A percentile compares a stretch with the other conserved stretches of the same genome.
These are phyloP conservation scores for Dunaliella primolecta DNA, from an alignment of 139 green algal species.

Conservation along the genomic window DNA sequence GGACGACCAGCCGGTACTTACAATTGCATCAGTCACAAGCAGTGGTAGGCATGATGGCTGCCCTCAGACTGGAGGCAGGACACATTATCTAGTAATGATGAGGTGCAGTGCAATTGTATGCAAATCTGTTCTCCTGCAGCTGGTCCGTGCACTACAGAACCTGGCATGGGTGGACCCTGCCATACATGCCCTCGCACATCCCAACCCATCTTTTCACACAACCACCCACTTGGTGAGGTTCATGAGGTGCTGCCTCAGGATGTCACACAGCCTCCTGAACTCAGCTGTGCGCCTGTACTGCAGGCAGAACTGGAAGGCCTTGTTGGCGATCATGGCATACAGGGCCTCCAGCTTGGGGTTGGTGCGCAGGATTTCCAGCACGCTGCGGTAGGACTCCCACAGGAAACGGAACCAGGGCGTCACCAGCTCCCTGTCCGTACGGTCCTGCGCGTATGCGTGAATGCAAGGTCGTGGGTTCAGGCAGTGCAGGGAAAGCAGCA, in stretches of 20 bases:
- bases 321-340: constrained; percentile 85
- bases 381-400: constrained; percentile 96
- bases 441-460: constrained; percentile 58
- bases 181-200: no score
- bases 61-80: no score
- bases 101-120: no score
- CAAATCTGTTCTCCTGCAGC: no score
- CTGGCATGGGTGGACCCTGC: no score
- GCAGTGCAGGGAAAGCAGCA: background rate
- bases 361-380: constrained; percentile 97
- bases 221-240: constrained; percentile 88
- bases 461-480: background rate
- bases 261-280: constrained; percentile 97
- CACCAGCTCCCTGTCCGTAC: constrained; percentile 92
- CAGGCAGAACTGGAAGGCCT: constrained; percentile 89
- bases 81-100: no score
- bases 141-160: no score
- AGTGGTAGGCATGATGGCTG: no score
- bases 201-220: no score
- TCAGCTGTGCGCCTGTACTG: constrained; percentile 96
- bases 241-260: constrained; percentile 94
- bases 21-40: no score
- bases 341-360: constrained; percentile 95
- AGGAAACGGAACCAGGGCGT: constrained; percentile 99
- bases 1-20: no score